These are phyloP conservation scores for Aspergillus sclerotioniger DNA, from an alignment of 495 filamentous ascomycete species.

Conservation along the genomic window DNA sequence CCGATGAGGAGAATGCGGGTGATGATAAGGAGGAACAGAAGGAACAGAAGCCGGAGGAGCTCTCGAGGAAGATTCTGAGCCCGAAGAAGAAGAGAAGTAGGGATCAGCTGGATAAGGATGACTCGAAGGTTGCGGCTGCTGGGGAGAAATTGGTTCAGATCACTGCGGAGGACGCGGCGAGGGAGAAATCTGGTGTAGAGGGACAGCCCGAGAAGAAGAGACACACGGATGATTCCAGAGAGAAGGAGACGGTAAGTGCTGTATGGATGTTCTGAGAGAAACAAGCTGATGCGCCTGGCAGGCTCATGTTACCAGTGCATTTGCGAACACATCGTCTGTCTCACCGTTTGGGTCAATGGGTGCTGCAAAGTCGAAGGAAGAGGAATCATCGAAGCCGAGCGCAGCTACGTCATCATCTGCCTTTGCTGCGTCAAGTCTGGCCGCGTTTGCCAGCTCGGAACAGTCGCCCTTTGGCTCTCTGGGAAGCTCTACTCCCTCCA, in stretches of 20 bases:
- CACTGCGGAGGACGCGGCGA: constrained; percentile 11
- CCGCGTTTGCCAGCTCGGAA: constrained; percentile 51
- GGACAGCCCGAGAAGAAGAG: constrained; percentile 48
- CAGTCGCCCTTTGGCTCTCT: constrained; percentile 58
- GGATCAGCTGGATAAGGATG: constrained; percentile 50
- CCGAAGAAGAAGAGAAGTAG: constrained; percentile 53
- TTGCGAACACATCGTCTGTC: constrained; percentile 49
- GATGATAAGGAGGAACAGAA: constrained; percentile 3
- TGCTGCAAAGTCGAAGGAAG: constrained; percentile 21
- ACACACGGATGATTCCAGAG: constrained; percentile 45
- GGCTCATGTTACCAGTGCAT: constrained; percentile 48
- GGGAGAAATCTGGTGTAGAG: constrained; percentile 19
- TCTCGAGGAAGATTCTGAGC: constrained; percentile 23
- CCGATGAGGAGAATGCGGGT: constrained; percentile 14
- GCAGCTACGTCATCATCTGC: constrained; percentile 45
- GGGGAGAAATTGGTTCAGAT: constrained; percentile 23
- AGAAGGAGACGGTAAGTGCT: constrained; percentile 26
- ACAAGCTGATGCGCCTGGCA: constrained; percentile 17
- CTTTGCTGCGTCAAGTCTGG: constrained; percentile 53
- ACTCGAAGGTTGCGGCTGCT: constrained; percentile 19
- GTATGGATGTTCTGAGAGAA: not conserved
- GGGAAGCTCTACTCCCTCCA: constrained; percentile 38
- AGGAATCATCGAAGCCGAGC: constrained; percentile 19
- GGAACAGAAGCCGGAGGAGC: constrained; percentile 2
- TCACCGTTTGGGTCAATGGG: constrained; percentile 51